Base-by-base conservation (phyloP, 257 asterid genomes). In the Knoxia roxburghii region DNA sequence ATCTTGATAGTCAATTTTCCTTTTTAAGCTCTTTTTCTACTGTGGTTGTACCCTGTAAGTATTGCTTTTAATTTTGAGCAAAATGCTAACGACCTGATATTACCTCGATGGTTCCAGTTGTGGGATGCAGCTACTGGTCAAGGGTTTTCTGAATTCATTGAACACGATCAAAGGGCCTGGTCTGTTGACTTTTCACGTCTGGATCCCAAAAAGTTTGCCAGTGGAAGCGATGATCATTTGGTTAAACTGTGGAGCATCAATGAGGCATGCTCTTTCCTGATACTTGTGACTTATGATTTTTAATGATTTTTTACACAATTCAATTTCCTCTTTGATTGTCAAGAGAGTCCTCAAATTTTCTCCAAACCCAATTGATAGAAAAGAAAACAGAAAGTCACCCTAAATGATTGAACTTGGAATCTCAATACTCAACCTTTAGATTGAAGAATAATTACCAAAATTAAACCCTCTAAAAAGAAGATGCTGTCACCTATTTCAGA, bases 41-140 rank as follows among this genome's bases (percentile, higher is more conserved):
- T 59, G 64, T 5, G 13, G n/a, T 59, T 32, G 46, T 59, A n/a
- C 20, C 64, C 64, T 59, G 64, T 59, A 33, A 35, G 4, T 35
- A n/a, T 59, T 59, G 64, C 64, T 33, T 40, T 59, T 33, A 24
- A 51, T 54, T 68, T 68, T 59, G 69, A 56, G 45, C 64, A 33
- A 58, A 58, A 43, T 58, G 64, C 61, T 63, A 64, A 64, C 48
- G 53, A 18, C 57, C 23, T 71, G 70, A 69, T 67, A 10, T 80
- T 56, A 43, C 70, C 57, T 68, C 68, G 64, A 77, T 76, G 76
- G 64, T 77, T 77, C 75, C 83, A 93, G 99, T 81, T 90, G 77
- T 93, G 99, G 99, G 99, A 93, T 86, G 99, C 85, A 6, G 46
- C 89, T 63, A 90, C 91, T 13, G 97, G 97, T 73, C 96, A 84